phyloP scores from a whole-genome alignment of 345 rosid genomes.

The Theobroma cacao region DNA sequence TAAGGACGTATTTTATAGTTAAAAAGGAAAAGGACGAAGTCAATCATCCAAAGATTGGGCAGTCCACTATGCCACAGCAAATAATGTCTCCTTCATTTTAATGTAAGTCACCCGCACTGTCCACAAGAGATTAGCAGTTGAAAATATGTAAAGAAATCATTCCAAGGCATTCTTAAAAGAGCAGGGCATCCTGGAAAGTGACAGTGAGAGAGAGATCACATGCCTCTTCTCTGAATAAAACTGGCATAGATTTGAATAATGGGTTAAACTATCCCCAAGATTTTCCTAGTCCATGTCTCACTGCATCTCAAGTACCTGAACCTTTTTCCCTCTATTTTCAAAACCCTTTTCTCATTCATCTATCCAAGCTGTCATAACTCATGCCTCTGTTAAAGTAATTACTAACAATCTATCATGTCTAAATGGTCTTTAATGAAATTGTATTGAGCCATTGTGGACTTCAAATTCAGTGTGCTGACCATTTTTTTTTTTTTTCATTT shows the following conservation, averaged over 20 bases:
- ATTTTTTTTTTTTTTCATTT: too few species aligned
- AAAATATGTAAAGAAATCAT: not conserved
- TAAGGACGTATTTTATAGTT: not conserved
- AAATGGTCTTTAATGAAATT: not conserved
- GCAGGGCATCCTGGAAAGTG: constrained; percentile 2
- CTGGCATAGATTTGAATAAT: not conserved
- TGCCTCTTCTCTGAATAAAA: not conserved
- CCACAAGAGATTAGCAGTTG: not conserved
- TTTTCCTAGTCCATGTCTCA: not conserved
- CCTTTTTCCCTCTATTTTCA: too few species aligned
- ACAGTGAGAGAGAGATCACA: not conserved
- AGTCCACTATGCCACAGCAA: not conserved
- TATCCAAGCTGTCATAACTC: too few species aligned
- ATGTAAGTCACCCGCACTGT: not conserved
- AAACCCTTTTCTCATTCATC: not conserved
- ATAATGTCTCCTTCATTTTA: not conserved
- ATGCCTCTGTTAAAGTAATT: too few species aligned
- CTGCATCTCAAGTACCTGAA: not conserved
- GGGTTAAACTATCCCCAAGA: not conserved
- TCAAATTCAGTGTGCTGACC: too few species aligned
- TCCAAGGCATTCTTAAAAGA: not conserved
- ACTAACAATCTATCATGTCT: not conserved
- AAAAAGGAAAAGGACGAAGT: not conserved
- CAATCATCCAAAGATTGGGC: not conserved
- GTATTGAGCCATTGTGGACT: not conserved